These are phyloP conservation scores for Pyrenophora graminea DNA, from an alignment of 2,329 filamentous ascomycete genomes.

Conservation along the genomic window DNA sequence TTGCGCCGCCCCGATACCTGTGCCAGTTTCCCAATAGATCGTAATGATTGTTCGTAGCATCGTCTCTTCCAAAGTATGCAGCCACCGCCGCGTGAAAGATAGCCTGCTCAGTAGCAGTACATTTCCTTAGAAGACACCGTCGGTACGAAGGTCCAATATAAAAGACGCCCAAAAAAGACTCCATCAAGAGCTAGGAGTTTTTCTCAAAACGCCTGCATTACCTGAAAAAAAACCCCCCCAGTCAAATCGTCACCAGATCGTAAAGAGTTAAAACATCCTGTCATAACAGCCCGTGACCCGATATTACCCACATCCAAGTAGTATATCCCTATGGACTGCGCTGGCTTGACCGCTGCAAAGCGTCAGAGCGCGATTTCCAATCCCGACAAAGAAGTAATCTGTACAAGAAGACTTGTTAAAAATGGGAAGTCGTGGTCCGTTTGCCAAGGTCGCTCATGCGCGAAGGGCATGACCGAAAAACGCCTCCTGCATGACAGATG, in stretches of 20 bases:
- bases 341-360: neutral
- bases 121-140: neutral
- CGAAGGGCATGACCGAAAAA: neutral
- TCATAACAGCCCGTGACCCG: neutral
- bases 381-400: conserved; percentile 5
- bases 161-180: neutral
- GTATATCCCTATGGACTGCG: neutral
- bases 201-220: neutral
- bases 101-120: neutral
- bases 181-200: neutral
- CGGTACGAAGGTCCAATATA: neutral
- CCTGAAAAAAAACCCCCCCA: neutral
- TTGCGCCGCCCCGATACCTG: conserved; percentile 4
- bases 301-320: neutral
- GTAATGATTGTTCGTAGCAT: conserved; percentile 10
- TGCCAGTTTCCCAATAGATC: neutral
- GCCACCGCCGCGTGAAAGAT: neutral
- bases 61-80: neutral
- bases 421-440: neutral
- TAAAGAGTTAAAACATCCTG: neutral
- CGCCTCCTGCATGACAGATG: neutral
- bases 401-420: conserved; percentile 4
- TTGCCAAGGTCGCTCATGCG: neutral
- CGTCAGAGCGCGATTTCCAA: neutral
- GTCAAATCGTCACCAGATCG: neutral